Base-by-base conservation (phyloP, 139 green algal genomes). In the Coelastrella sp. region DNA sequence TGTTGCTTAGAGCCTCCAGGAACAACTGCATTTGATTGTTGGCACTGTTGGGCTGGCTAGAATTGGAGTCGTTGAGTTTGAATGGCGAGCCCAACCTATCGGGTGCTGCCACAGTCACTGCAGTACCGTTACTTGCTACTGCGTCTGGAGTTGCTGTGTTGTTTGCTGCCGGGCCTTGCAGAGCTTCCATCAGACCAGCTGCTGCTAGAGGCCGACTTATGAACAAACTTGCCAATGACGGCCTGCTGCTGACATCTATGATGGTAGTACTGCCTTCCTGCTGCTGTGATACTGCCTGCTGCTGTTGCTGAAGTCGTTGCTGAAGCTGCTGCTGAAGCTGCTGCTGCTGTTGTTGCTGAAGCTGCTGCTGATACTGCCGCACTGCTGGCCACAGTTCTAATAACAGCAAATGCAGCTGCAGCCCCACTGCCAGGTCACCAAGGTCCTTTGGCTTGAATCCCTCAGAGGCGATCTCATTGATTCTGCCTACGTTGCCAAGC, bases 391-490 rank as follows among this genome's bases (percentile, higher is more conserved):
- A 61, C 22, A 87, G 81, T 23, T 87, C 4, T 2, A n/a, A 4
- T 23, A 87, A 61, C 81, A 87, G 64, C 81, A 57, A 22, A 3
- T 16, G 60, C 61, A 87, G 22, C 61, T 32, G n/a, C 64, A 87
- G 81, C 22, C 81, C 81, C 19, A 66, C 81, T n/a, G 81, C 81
- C 0, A 87, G 23, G 64, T 66, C 23, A 0, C 23, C 81, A 4
- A 78, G 81, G 81, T 87, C 81, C 17, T 61, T 60, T 22, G 56
- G 81, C 23, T 73, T n/a, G 61, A 65, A 87, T 11, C 81, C 81
- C 60, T 64, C 74, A 14, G 20, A 7, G 6, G 11, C 17, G 13
- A 87, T 60, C 14, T 54, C 61, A n/a, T 77, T 64, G 22, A 77
- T 61, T 5, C 32, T 73, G 4, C 22, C 61, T 32, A 87, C 81